A percentile compares a stretch with the other conserved stretches of the same genome.
Conservation (phyloP, 176 grass and related monocot genomes). For the Pontederia crassipes region DNA sequence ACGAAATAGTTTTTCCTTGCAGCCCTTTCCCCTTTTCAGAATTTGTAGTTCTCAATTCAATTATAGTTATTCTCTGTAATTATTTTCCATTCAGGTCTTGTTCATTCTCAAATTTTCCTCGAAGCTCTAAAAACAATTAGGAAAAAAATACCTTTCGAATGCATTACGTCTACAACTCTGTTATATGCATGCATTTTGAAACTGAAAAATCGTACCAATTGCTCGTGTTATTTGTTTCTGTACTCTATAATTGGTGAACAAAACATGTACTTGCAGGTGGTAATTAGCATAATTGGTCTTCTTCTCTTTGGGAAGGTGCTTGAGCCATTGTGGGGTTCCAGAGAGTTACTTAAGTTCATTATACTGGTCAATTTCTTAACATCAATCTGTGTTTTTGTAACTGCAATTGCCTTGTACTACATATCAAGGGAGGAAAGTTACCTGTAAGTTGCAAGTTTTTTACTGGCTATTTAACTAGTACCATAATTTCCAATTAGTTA, state of each 20-base stretch:
- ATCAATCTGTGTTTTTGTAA: slow-evolving; percentile 67
- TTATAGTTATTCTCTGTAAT: no score
- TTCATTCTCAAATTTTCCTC: no score
- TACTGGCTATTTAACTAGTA: neutral
- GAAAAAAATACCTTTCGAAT: no score
- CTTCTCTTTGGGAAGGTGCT: slow-evolving; percentile 83
- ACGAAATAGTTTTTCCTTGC: no score
- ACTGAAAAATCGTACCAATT: no score
- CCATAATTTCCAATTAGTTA: neutral
- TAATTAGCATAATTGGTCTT: slow-evolving; percentile 67
- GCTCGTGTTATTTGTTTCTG: no score
- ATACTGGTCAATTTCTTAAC: slow-evolving; percentile 83
- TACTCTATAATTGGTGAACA: neutral
- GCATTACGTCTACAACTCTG: no score
- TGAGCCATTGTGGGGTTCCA: slow-evolving; percentile 88
- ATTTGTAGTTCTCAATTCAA: no score
- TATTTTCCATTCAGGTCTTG: no score
- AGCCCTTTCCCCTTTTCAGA: no score
- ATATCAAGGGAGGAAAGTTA: slow-evolving; percentile 69
- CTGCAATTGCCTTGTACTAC: slow-evolving; percentile 75
- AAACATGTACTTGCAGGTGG: slow-evolving; percentile 40
- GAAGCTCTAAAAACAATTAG: no score
- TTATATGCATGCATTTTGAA: no score
- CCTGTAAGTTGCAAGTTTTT: slow-evolving; percentile 51
- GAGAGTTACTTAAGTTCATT: slow-evolving; percentile 90